Conservation (phyloP, 2,329 filamentous ascomycete genomes). For the Trichoderma pleuroti region DNA sequence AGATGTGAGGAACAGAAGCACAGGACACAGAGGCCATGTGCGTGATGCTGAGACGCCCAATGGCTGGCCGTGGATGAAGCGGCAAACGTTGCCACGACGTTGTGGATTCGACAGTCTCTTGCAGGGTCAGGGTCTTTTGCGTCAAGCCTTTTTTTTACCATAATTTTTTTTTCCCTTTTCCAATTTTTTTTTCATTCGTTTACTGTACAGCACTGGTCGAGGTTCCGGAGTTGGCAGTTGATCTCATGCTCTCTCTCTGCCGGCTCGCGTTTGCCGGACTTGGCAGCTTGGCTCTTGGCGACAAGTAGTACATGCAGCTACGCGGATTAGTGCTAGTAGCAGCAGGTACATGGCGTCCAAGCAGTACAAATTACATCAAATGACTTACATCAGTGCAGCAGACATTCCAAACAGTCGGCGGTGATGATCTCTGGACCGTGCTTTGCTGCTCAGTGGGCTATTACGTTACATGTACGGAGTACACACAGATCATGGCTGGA, state of each 20-base stretch:
- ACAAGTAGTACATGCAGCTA: background rate
- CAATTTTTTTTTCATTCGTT: background rate
- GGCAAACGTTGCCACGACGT: constrained; percentile 1
- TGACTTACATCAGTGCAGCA: background rate
- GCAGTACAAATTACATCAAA: background rate
- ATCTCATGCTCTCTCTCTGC: constrained; percentile 4
- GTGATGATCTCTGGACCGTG: background rate
- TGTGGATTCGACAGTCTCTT: background rate
- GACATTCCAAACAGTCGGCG: background rate
- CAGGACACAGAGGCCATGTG: constrained; percentile 6
- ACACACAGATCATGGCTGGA: background rate
- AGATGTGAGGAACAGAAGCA: background rate
- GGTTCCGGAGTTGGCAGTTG: constrained; percentile 13
- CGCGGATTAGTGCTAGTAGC: background rate
- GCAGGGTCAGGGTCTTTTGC: background rate
- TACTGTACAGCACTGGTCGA: background rate
- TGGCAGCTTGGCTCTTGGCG: constrained; percentile 5
- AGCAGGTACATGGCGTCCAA: background rate
- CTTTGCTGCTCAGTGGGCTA: background rate
- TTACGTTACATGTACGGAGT: background rate
- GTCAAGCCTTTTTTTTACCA: background rate
- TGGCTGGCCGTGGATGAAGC: constrained; percentile 13
- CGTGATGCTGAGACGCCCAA: constrained; percentile 7
- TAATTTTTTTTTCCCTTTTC: background rate
- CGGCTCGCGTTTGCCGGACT: background rate